These are phyloP conservation scores for Talaromyces borbonicus DNA, from an alignment of 495 filamentous ascomycete species.

Conservation along the genomic window DNA sequence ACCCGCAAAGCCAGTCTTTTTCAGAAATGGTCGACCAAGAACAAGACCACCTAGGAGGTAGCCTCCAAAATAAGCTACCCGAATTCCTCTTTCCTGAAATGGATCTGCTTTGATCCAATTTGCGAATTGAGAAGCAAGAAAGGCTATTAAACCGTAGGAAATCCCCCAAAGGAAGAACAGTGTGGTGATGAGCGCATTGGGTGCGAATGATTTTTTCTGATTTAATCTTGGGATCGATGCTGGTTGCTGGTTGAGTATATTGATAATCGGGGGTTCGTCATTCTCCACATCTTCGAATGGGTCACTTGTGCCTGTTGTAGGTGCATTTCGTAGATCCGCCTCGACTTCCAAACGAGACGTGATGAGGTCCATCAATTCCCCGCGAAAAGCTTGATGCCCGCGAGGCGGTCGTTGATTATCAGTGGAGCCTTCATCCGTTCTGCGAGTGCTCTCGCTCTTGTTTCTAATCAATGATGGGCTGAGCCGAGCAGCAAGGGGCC, in stretches of 20 bases:
- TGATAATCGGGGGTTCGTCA: not conserved
- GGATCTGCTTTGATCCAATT: slow-evolving; percentile 32
- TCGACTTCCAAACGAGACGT: not conserved
- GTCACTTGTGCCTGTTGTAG: not conserved
- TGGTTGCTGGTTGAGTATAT: slow-evolving; percentile 31
- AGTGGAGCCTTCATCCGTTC: not conserved
- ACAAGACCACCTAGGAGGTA: slow-evolving; percentile 40
- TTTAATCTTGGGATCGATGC: slow-evolving; percentile 65
- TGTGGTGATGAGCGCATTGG: slow-evolving; percentile 53
- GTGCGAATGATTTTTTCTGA: slow-evolving; percentile 44
- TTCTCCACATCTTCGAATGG: not conserved
- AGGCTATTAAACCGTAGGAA: slow-evolving; percentile 71
- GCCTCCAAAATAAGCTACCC: slow-evolving; percentile 50
- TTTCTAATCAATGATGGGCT: not conserved
- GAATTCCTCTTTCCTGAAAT: slow-evolving; percentile 44
- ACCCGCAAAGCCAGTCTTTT: slow-evolving; percentile 51
- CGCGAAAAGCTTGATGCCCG: not conserved
- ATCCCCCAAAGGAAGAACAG: slow-evolving; percentile 85
- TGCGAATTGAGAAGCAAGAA: slow-evolving; percentile 55
- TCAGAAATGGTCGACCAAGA: slow-evolving; percentile 40
- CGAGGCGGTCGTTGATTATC: not conserved
- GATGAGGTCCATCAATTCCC: not conserved
- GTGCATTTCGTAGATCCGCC: not conserved
- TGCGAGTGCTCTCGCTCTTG: no score
- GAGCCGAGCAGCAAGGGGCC: slow-evolving; percentile 66